Conservation (phyloP, 2,329 filamentous ascomycete genomes). For the Alternaria rosae region DNA sequence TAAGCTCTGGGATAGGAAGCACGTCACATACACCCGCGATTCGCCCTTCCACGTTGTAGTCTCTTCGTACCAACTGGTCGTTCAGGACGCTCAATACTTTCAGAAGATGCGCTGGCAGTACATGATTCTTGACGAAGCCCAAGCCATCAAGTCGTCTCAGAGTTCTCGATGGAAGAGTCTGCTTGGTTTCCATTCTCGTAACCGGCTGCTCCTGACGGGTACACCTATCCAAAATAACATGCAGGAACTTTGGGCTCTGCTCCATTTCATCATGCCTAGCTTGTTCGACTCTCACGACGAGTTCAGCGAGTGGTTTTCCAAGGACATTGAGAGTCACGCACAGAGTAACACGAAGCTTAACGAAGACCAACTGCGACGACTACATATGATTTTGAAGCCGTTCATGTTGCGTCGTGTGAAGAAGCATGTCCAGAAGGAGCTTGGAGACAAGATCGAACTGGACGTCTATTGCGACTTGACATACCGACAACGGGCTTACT, state of each 20-base stretch:
- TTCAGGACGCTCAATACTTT: constrained; percentile 95
- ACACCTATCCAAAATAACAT: constrained; percentile 99
- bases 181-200: constrained; percentile 92
- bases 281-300: constrained; percentile 94
- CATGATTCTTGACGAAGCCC: constrained; percentile 98
- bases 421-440: constrained; percentile 98
- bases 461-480: constrained; percentile 97
- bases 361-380: constrained; percentile 92
- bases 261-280: constrained; percentile 99
- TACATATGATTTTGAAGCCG: constrained; percentile 98
- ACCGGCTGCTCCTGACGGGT: constrained; percentile 90
- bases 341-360: constrained; percentile 99
- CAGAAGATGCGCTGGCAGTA: constrained; percentile 99
- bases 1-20: constrained; percentile 99
- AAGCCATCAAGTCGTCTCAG: constrained; percentile 97
- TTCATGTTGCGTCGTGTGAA: constrained; percentile 99
- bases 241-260: constrained; percentile 96
- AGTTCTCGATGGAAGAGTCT: constrained; percentile 97
- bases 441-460: constrained; percentile 97
- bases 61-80: constrained; percentile 96
- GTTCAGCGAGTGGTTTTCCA: constrained; percentile 93
- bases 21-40: constrained; percentile 92
- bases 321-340: constrained; percentile 96
- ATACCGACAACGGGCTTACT: constrained; percentile 93
- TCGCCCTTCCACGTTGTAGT: constrained; percentile 95